Percentiles rank a stretch among this genome's conserved stretches.
phyloP scores from a whole-genome alignment of 208 protist genomes.

The Tritrichomonas foetus region DNA sequence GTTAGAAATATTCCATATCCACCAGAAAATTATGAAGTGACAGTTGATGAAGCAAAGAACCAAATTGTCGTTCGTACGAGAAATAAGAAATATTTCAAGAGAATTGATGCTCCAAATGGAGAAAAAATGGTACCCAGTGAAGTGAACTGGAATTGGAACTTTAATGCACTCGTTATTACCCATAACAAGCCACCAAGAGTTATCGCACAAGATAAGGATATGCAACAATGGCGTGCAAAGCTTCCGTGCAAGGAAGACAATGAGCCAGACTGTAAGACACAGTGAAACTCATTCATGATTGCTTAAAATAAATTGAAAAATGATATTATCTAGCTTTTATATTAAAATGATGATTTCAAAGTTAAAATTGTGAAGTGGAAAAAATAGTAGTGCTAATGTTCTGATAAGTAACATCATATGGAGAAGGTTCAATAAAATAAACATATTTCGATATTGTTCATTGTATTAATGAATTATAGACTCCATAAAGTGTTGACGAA shows the following conservation, averaged over 20 bases:
- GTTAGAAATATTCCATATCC: slow-evolving; percentile 77
- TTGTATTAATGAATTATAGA: too few species aligned
- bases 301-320: too few species aligned
- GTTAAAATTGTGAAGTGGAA: too few species aligned
- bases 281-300: too few species aligned
- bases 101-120: slow-evolving; percentile 35
- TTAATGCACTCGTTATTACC: background rate
- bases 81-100: slow-evolving; percentile 74
- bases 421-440: too few species aligned
- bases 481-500: too few species aligned
- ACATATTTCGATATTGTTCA: too few species aligned
- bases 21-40: slow-evolving; percentile 69
- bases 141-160: background rate
- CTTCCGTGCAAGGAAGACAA: slow-evolving; percentile 1
- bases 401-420: too few species aligned
- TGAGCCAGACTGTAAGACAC: background rate
- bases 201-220: slow-evolving; percentile 2
- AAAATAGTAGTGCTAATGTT: too few species aligned
- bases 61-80: slow-evolving; percentile 78
- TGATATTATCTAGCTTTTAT: too few species aligned
- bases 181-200: background rate
- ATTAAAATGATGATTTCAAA: too few species aligned
- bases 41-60: slow-evolving; percentile 63
- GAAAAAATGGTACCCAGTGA: background rate
- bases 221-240: background rate